Evolutionary conservation across 2,329 filamentous ascomycete species (phyloP), one percentile per base, ranked within the genome.

Genomic region (Lecanicillium sp.): DNA sequence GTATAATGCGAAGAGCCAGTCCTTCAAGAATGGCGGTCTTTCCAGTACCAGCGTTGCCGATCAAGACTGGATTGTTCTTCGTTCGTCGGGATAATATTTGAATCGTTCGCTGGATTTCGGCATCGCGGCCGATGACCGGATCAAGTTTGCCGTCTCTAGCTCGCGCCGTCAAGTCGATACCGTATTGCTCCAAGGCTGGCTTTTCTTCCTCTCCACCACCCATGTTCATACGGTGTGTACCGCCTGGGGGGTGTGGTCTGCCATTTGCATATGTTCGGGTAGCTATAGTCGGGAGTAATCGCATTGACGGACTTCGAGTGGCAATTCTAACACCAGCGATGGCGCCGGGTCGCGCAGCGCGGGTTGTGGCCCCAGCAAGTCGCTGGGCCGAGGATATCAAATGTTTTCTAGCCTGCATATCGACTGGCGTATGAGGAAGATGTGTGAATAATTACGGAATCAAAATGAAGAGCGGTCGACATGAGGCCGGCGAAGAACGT

Each of bases 21-120:
- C 90, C 90, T 63, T 97, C 90, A 3, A 96, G 66, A 37, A 96
- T 86, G 2, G 90, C 89, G 5, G 90, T 97, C 66, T 97, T 97
- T 44, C 90, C 90, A 0, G 87, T 94, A 49, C 89, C 90, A 8
- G 88, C 87, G 33, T 80, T 81, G 45, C 90, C 90, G 42, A 96
- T 95, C n/a, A 96, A 67, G 1, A 96, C 89, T 0, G 90, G 90
- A 49, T 94, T 94, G 54, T 96, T 97, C 62, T 97, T 97, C 7
- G 92, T 97, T 44, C 92, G 74, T 46, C 92, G 73, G 13, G 89
- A 96, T 2, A 98, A 65, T 10, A 98, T 84, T 55, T 97, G 92
- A 43, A 97, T 96, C 0, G 89, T 95, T 36, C 92, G 74, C 55
- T 95, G 87, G 37, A 97, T 95, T 58, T 96, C 92, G 5, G 77